Percentiles rank a stretch among this genome's conserved stretches.
Evolutionary conservation across 805 yeast genomes (phyloP).

Genomic region (Komagataella populi): DNA sequence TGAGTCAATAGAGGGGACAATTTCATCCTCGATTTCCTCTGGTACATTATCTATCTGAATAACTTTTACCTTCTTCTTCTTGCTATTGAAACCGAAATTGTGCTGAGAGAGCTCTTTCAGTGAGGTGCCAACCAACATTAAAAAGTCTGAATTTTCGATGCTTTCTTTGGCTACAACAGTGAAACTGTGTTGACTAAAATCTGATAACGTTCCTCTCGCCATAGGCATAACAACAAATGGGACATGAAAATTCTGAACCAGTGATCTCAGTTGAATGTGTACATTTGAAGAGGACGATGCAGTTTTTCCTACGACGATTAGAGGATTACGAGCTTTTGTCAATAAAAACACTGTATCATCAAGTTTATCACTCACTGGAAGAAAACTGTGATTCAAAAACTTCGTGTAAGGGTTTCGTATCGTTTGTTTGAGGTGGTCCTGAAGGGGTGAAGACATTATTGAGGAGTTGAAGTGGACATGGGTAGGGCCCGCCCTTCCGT

Average conservation of each 20-base stretch:
- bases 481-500: slow-evolving; percentile 46
- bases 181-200: slow-evolving; percentile 29
- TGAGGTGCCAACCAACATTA: slow-evolving; percentile 50
- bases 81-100: slow-evolving; percentile 32
- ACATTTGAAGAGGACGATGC: slow-evolving; percentile 32
- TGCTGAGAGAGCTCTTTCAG: slow-evolving; percentile 64
- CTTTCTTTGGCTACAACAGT: slow-evolving; percentile 57
- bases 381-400: slow-evolving; percentile 10
- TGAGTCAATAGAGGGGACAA: slow-evolving; percentile 12
- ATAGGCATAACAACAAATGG: slow-evolving; percentile 66
- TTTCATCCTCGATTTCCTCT: slow-evolving; percentile 31
- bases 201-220: slow-evolving; percentile 64
- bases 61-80: slow-evolving; percentile 27
- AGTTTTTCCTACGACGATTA: slow-evolving; percentile 57
- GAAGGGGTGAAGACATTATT: slow-evolving; percentile 24
- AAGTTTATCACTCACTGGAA: slow-evolving; percentile 22
- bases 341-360: slow-evolving; percentile 20
- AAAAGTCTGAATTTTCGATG: slow-evolving; percentile 40
- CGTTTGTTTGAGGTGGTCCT: slow-evolving; percentile 6
- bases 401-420: neutral
- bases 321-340: slow-evolving; percentile 27
- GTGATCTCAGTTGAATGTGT: slow-evolving; percentile 20
- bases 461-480: slow-evolving; percentile 59
- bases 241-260: slow-evolving; percentile 27
- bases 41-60: slow-evolving; percentile 43